phyloP scores from a whole-genome alignment of 768 basidiomycete genomes.

The Candolleomyces eurysporus region DNA sequence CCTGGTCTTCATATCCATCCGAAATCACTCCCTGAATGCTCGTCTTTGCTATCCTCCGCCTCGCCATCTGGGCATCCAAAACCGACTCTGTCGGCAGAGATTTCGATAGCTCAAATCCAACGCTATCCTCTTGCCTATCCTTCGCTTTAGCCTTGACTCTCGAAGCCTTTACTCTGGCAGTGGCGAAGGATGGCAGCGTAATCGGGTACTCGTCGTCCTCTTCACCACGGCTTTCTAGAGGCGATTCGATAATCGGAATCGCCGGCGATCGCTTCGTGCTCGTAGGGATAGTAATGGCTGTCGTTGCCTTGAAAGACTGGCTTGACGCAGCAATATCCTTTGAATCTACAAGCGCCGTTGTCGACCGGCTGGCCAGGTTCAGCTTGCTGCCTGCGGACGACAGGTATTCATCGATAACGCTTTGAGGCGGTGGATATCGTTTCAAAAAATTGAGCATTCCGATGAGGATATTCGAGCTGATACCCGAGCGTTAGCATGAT shows the following conservation, averaged over 20 bases:
- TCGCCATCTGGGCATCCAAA: slow-evolving; percentile 13
- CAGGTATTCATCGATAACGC: slow-evolving; percentile 3
- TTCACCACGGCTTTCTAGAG: neutral
- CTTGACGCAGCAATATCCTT: neutral
- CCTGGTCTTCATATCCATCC: slow-evolving; percentile 14
- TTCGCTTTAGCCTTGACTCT: neutral
- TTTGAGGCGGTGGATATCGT: slow-evolving; percentile 23
- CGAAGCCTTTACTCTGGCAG: slow-evolving; percentile 15
- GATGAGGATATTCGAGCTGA: slow-evolving; percentile 84
- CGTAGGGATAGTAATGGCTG: slow-evolving; percentile 5
- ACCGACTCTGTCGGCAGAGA: slow-evolving; percentile 22
- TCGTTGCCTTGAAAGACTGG: slow-evolving; percentile 4
- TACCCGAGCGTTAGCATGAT: slow-evolving; percentile 35
- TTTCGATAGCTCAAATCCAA: slow-evolving; percentile 14
- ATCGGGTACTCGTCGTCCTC: slow-evolving; percentile 19
- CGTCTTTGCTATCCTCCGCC: neutral
- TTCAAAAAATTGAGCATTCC: slow-evolving; percentile 73
- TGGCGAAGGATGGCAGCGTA: slow-evolving; percentile 41
- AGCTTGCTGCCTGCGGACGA: slow-evolving; percentile 13
- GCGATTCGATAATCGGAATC: slow-evolving; percentile 7
- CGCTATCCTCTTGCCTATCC: too few species aligned
- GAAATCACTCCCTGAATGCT: neutral
- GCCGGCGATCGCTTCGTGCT: slow-evolving; percentile 2
- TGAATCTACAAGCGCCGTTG: slow-evolving; percentile 11
- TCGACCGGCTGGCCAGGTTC: slow-evolving; percentile 9